Percentiles rank a stretch among this genome's conserved stretches.
Conservation (phyloP, 257 asterid species). For the Ajuga chamaepitys region DNA sequence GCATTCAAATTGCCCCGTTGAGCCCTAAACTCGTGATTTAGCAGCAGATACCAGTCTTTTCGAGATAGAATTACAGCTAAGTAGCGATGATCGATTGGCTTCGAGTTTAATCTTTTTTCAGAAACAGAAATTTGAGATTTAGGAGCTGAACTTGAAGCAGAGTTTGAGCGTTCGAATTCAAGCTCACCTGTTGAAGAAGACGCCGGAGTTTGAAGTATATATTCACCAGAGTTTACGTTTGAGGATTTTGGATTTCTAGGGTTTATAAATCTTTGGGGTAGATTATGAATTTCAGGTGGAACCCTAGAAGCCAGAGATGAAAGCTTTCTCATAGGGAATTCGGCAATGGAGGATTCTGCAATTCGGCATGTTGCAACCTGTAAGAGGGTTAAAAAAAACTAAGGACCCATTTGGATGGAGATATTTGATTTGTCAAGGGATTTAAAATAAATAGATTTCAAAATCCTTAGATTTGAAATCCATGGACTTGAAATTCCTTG, state of each 20-base stretch:
- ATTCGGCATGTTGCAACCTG: neutral
- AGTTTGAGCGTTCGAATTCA: constrained; percentile 21
- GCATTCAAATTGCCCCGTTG: constrained; percentile 33
- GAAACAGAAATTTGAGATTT: constrained; percentile 16
- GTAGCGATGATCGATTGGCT: constrained; percentile 47
- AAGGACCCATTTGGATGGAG: too few species aligned
- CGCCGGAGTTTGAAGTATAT: constrained; percentile 11
- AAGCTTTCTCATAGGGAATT: constrained; percentile 50
- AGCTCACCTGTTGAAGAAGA: constrained; percentile 37
- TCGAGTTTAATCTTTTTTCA: constrained; percentile 12
- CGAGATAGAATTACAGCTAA: constrained; percentile 48
- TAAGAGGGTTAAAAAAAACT: neutral
- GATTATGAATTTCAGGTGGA: constrained; percentile 29
- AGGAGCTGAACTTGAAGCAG: constrained; percentile 28
- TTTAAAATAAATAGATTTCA: too few species aligned
- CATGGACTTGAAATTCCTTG: too few species aligned
- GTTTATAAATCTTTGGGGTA: constrained; percentile 7
- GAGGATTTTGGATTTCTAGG: constrained; percentile 15
- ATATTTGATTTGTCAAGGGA: too few species aligned
- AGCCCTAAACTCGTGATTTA: constrained; percentile 58
- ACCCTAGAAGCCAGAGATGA: constrained; percentile 60
- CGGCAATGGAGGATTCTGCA: constrained; percentile 11
- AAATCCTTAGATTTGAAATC: too few species aligned
- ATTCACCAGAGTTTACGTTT: constrained; percentile 15
- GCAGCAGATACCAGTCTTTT: constrained; percentile 77